A percentile compares a stretch with the other conserved stretches of the same genome.
phyloP scores from a whole-genome alignment of 371 early-diverging fungal genomes.

The Neoconidiobolus thromboides region DNA sequence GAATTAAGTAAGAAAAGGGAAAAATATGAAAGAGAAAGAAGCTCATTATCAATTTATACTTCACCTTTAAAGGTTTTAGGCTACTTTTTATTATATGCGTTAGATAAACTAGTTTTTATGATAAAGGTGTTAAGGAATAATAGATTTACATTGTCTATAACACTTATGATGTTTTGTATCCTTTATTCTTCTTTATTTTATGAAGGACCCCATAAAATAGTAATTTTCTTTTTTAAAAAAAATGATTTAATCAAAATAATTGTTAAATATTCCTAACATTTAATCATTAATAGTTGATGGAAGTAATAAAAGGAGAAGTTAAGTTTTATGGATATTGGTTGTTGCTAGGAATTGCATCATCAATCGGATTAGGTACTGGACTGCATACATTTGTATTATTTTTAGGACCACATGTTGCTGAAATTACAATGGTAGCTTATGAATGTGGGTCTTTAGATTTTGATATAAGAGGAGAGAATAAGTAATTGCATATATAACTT shows the following conservation, averaged over 20 bases:
- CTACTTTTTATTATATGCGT: slow-evolving; percentile 3
- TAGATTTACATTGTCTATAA: neutral
- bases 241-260: slow-evolving; percentile 3
- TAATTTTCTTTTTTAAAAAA: slow-evolving; percentile 5
- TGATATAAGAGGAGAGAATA: slow-evolving; percentile 31
- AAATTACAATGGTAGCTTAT: slow-evolving; percentile 65
- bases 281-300: neutral
- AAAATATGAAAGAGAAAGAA: neutral
- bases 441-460: slow-evolving; percentile 50
- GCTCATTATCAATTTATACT: slow-evolving; percentile 3
- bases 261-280: neutral
- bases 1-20: neutral
- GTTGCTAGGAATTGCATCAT: slow-evolving; percentile 63
- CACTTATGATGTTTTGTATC: neutral
- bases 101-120: slow-evolving; percentile 4
- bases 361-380: slow-evolving; percentile 82
- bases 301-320: slow-evolving; percentile 15
- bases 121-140: neutral
- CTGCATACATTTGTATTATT: slow-evolving; percentile 84
- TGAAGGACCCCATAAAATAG: slow-evolving; percentile 8
- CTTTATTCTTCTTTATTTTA: neutral
- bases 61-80: slow-evolving; percentile 3
- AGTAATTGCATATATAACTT: slow-evolving; percentile 14
- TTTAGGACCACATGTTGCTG: slow-evolving; percentile 73
- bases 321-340: slow-evolving; percentile 58